phyloP scores from a whole-genome alignment of 2,329 filamentous ascomycete genomes.

The Pestalotiopsis sp. region DNA sequence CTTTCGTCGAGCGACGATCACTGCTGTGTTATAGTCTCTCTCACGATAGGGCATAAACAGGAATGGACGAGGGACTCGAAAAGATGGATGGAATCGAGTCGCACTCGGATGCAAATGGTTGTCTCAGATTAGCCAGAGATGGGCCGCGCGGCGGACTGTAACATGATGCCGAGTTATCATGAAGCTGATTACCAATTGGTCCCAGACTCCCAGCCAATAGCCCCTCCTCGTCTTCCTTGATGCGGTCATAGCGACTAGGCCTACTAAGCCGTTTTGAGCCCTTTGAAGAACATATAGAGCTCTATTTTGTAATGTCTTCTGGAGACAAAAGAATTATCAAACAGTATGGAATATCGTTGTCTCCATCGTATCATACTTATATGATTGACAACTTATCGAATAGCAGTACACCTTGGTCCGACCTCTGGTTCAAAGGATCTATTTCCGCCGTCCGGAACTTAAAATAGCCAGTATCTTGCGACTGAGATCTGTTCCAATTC shows the following conservation, averaged over 20 bases:
- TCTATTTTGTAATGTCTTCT: neutral
- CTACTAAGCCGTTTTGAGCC: neutral
- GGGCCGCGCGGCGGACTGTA: neutral
- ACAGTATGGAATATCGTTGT: neutral
- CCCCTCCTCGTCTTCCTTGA: neutral
- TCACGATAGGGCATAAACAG: neutral
- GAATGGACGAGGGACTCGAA: neutral
- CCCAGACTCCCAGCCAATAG: neutral
- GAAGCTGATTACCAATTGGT: neutral
- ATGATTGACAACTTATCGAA: too few species aligned
- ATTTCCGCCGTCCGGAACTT: neutral
- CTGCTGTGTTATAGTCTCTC: neutral
- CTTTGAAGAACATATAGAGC: neutral
- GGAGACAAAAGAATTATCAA: neutral
- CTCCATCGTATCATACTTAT: neutral
- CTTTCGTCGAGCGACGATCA: neutral
- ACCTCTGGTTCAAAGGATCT: neutral
- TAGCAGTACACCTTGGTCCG: too few species aligned
- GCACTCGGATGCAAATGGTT: neutral
- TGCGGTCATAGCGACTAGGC: neutral
- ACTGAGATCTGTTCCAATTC: too few species aligned
- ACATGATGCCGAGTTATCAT: neutral
- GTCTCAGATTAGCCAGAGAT: neutral
- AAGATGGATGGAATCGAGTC: neutral
- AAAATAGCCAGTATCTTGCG: neutral